These are phyloP conservation scores for Zychaea mexicana DNA, from an alignment of 371 early-diverging fungal genomes.

Conservation along the genomic window DNA sequence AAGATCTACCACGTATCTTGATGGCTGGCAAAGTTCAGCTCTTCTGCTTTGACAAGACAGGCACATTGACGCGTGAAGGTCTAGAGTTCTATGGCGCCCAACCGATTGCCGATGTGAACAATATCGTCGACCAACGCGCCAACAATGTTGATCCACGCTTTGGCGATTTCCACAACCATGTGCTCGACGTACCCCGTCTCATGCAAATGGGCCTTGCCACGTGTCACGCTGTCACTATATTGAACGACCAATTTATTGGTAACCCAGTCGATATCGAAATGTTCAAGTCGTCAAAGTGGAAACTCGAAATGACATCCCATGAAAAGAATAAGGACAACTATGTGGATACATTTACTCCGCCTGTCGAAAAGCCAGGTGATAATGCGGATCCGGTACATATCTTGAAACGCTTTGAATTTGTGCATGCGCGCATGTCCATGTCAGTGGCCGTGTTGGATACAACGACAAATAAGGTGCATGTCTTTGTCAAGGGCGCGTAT, in stretches of 20 bases:
- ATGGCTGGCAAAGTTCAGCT: constrained; percentile 93
- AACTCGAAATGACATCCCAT: not conserved
- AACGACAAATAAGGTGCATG: constrained; percentile 49
- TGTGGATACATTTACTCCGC: constrained; percentile 27
- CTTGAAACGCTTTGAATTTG: constrained; percentile 81
- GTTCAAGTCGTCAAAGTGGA: constrained; percentile 59
- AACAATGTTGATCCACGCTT: not conserved
- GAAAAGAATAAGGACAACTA: not conserved
- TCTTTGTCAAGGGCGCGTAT: constrained; percentile 81
- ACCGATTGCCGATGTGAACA: constrained; percentile 22
- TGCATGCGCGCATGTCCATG: constrained; percentile 80
- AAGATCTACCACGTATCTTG: constrained; percentile 79
- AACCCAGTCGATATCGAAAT: constrained; percentile 90
- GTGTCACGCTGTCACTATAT: constrained; percentile 77
- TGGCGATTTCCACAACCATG: not conserved
- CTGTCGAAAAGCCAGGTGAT: constrained; percentile 12
- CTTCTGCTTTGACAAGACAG: constrained; percentile 83
- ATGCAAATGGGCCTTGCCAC: constrained; percentile 58
- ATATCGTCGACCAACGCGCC: constrained; percentile 25
- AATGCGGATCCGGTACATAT: constrained; percentile 24
- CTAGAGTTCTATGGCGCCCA: constrained; percentile 60
- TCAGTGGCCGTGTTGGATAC: constrained; percentile 64
- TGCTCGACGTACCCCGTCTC: not conserved
- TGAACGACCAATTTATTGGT: constrained; percentile 71
- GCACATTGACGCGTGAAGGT: constrained; percentile 68